A percentile compares a stretch with the other conserved stretches of the same genome.
phyloP scores from a whole-genome alignment of 225 moss, liverwort and hornwort species.

The Straminergon stramineum region DNA sequence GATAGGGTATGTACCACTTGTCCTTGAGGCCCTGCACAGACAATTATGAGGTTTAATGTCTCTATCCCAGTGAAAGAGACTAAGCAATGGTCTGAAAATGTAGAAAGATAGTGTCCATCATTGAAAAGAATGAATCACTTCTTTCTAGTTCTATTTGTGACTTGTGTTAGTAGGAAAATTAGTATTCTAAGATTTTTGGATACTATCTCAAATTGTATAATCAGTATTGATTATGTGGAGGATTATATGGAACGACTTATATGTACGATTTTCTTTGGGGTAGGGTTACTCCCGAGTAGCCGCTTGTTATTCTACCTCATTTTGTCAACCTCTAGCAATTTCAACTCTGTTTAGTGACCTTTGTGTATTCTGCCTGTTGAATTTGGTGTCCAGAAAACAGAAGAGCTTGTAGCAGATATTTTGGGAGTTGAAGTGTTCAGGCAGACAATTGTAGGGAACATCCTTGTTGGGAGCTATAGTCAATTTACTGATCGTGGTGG shows the following conservation, averaged over 20 bases:
- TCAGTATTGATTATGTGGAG: too few relatives aligned
- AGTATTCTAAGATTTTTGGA: neutral
- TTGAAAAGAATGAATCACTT: neutral
- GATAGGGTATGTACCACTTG: constrained; percentile 22
- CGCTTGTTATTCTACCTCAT: neutral
- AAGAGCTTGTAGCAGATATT: constrained; percentile 71
- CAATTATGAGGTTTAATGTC: neutral
- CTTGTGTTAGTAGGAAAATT: neutral
- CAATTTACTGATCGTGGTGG: constrained; percentile 72
- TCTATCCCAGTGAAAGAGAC: neutral
- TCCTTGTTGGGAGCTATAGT: constrained; percentile 83
- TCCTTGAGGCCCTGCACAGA: neutral
- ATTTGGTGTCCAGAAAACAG: constrained; percentile 54
- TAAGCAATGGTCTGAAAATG: neutral
- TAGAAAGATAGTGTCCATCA: too few relatives aligned
- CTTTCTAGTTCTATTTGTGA: neutral
- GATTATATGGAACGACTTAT: neutral
- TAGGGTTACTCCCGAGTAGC: neutral
- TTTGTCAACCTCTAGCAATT: neutral
- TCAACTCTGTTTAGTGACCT: neutral
- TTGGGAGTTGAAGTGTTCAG: constrained; percentile 85
- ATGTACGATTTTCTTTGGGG: neutral
- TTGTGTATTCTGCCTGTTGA: neutral
- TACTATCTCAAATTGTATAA: neutral
- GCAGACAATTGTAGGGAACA: constrained; percentile 83